Evolutionary conservation across 495 filamentous ascomycete genomes (phyloP), one percentile per base, ranked within the genome.

Genomic region (Hamigera avellanea): DNA sequence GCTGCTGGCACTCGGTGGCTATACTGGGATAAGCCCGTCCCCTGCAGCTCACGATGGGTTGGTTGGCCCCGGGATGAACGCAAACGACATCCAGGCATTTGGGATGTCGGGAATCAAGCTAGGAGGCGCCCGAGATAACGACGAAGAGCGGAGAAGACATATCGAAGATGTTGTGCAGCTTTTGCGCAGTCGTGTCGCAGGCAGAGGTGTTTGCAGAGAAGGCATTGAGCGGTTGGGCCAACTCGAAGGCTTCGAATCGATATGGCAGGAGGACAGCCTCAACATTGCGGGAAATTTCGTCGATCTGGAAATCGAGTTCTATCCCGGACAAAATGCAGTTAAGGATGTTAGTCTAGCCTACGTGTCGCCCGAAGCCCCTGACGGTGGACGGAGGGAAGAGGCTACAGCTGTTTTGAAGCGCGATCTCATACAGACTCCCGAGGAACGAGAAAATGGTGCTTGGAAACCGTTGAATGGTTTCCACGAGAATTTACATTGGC

Each of bases 221-320:
- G 85, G 84, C 0, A 66, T 96, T 27, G 84, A 89, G 56, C 69
- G 84, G 28, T 46, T 93, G 23, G 81, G 77, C 5, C 69, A 73
- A 44, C 66, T 81, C 15, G 70, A 81, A 38, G 85, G 78, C 14
- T 72, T 95, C 19, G 85, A 91, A 36, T 76, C 69, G 32, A 61
- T 84, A 19, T 82, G 80, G 74, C 80, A 84, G 44, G 67, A 73
- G 12, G 63, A 75, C 39, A 76, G 69, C 16, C 59, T 91, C 42
- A 75, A 74, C 32, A 78, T 88, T 39, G 85, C 81, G 1, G 86
- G 86, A 2, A 76, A 69, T 33, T 67, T 64, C 15, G 61, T 73
- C 16, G 61, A 72, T 36, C 55, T 73, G 3, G 69, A 73, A 35
- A 69, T 69, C 32, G 66, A 66, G 19, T 72, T 69, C 37, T 45